Conservation (phyloP, 2,329 filamentous ascomycete species). For the Talaromyces verruculosus region DNA sequence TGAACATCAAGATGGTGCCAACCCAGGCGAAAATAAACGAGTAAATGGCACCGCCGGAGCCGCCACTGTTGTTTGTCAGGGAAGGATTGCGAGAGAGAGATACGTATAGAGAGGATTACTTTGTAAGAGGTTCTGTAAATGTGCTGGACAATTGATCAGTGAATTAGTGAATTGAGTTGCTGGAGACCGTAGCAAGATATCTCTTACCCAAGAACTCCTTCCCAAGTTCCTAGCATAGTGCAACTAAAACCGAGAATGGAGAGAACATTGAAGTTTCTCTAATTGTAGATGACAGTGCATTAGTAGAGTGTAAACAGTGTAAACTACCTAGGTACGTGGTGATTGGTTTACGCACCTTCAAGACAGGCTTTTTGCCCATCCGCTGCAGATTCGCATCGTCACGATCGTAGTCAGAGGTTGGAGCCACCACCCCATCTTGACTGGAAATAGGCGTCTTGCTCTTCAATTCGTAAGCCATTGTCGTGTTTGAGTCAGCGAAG, state of each 20-base stretch:
- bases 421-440: conserved; percentile 9
- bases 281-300: conserved; percentile 10
- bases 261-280: conserved; percentile 44
- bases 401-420: conserved; percentile 8
- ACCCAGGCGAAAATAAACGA: conserved; percentile 38
- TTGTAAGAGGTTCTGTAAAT: conserved; percentile 24
- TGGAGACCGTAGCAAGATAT: not conserved
- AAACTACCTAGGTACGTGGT: not conserved
- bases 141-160: conserved; percentile 9
- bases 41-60: conserved; percentile 40
- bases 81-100: conserved; percentile 18
- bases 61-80: conserved; percentile 30
- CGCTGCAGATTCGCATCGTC: conserved; percentile 16
- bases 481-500: conserved; percentile 3
- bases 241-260: conserved; percentile 43
- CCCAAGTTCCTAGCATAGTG: conserved; percentile 44
- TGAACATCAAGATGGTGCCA: conserved; percentile 40
- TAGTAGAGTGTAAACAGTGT: not conserved
- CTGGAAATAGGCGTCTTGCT: conserved; percentile 16
- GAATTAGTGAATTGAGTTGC: conserved; percentile 8
- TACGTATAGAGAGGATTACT: conserved; percentile 27
- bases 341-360: conserved; percentile 12
- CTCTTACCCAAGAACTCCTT: conserved; percentile 40
- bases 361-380: conserved; percentile 14
- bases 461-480: conserved; percentile 17